Conservation (phyloP, 2,329 filamentous ascomycete genomes). For the Rutstroemia sp. region DNA sequence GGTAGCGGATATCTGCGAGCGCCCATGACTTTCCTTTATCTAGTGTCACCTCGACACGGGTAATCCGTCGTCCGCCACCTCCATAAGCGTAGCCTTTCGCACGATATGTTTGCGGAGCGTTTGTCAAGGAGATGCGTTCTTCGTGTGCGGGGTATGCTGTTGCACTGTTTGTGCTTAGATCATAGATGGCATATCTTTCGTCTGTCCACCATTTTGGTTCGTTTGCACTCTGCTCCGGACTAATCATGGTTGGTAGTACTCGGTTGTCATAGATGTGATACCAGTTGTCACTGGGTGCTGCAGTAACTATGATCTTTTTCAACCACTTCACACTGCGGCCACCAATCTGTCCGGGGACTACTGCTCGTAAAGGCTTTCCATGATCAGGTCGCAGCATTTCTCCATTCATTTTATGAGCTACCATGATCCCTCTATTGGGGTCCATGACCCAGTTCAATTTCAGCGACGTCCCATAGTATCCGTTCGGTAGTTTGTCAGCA, state of each 20-base stretch:
- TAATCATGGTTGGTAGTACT: constrained; percentile 79
- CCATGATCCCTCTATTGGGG: constrained; percentile 72
- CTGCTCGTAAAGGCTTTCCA: constrained; percentile 71
- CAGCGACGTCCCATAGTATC: constrained; percentile 79
- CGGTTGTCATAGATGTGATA: constrained; percentile 94
- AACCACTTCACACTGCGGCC: constrained; percentile 92
- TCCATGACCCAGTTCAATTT: constrained; percentile 88
- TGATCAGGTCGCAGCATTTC: constrained; percentile 75
- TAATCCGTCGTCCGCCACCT: constrained; percentile 78
- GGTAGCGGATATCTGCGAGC: constrained; percentile 70
- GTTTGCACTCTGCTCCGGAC: constrained; percentile 70
- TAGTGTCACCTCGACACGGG: constrained; percentile 73
- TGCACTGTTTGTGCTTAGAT: constrained; percentile 80
- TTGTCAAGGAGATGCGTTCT: constrained; percentile 50
- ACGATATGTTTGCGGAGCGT: constrained; percentile 48
- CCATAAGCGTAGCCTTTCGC: constrained; percentile 80
- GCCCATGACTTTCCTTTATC: constrained; percentile 78
- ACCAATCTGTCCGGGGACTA: constrained; percentile 87
- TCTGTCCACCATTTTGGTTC: constrained; percentile 76
- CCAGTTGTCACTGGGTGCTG: constrained; percentile 80
- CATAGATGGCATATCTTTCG: constrained; percentile 87
- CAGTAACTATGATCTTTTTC: constrained; percentile 70
- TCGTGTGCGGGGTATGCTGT: constrained; percentile 74
- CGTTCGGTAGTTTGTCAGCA: constrained; percentile 80
- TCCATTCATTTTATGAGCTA: constrained; percentile 89